Base-by-base conservation (phyloP, 2,329 filamentous ascomycete genomes). In the Stagonosporopsis chrysanthemi region DNA sequence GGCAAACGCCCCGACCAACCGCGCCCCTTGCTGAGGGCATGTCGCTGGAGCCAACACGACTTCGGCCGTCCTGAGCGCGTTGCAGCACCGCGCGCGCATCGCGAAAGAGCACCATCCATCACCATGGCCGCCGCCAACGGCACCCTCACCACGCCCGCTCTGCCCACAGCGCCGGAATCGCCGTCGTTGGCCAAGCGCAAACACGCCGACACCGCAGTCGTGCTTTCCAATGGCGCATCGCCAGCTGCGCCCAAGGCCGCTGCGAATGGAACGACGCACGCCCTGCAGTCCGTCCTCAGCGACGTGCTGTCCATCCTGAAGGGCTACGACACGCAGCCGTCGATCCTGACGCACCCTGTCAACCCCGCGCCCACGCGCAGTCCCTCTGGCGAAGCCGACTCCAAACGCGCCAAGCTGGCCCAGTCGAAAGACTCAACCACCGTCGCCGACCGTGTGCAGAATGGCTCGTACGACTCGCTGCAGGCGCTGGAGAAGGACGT, bases 361-460 rank as follows among this genome's bases (percentile, higher is more conserved):
- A 54, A 60, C 35, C 67, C 69, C 22, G 60, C 68, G 28, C 65
- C 64, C 35, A 44, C 67, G 44, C 74, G 71, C 62, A 64, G 69
- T 52, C 60, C 66, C 6, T 74, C 77, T 26, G 71, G 74, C 29
- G 78, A 80, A 58, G 78, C 78, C 41, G 74, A 77, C 23, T 64
- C 73, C 26, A 83, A 83, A 68, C 80, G 80, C 60, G 69, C 78
- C 29, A 80, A 79, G 62, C 63, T 80, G 36, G 74, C 77, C 12
- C 71, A 77, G 6, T 61, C 66, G 11, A 48, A 67, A 36, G 63
- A 62, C 35, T 60, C 74, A n/a, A 58, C 64, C 2, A 71, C 59
- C 56, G 80, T 83, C 31, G 63, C 73, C 5, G 69, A 62, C 28
- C 76, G 77, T 52, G 64, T 82, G 19, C 62, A 74, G 29, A 65